Conservation (phyloP, 106 monocot species). For the Dioscorea zingiberensis region DNA sequence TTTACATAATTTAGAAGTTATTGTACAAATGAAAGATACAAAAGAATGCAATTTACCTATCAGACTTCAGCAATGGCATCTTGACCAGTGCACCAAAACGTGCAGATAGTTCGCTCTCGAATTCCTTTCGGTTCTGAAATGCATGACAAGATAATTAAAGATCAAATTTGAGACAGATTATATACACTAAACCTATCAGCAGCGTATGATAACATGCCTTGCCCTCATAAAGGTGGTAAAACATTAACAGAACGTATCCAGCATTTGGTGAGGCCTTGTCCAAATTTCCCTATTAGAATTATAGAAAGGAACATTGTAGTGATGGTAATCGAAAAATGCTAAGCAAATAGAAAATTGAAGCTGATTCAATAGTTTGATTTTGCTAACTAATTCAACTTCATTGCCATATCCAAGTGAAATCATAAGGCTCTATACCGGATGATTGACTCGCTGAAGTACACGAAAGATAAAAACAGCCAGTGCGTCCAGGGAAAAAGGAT, state of each 20-base stretch:
- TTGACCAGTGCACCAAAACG: conserved; percentile 83
- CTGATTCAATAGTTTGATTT: not conserved
- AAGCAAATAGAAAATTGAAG: too few species aligned
- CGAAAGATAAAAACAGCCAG: conserved; percentile 94
- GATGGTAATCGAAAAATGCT: not conserved
- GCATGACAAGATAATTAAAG: not conserved
- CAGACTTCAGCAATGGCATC: conserved; percentile 88
- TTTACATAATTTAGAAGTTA: too few species aligned
- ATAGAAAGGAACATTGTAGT: not conserved
- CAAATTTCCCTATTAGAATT: conserved; percentile 63
- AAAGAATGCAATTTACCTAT: conserved; percentile 43
- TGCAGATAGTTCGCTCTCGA: conserved; percentile 78
- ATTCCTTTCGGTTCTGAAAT: conserved; percentile 74
- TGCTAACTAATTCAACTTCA: not conserved
- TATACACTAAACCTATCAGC: not conserved
- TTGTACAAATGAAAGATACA: too few species aligned
- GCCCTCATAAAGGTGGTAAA: conserved; percentile 93
- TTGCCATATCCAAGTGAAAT: not conserved
- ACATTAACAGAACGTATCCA: conserved; percentile 97
- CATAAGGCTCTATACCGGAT: conserved; percentile 55
- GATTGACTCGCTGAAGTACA: conserved; percentile 89
- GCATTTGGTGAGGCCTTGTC: conserved; percentile 84
- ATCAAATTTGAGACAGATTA: not conserved
- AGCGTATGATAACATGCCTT: conserved; percentile 47
- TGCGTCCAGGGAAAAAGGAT: conserved; percentile 97